These are phyloP conservation scores for Emiliania huxleyi DNA, from an alignment of 78 protist genomes.

Conservation along the genomic window DNA sequence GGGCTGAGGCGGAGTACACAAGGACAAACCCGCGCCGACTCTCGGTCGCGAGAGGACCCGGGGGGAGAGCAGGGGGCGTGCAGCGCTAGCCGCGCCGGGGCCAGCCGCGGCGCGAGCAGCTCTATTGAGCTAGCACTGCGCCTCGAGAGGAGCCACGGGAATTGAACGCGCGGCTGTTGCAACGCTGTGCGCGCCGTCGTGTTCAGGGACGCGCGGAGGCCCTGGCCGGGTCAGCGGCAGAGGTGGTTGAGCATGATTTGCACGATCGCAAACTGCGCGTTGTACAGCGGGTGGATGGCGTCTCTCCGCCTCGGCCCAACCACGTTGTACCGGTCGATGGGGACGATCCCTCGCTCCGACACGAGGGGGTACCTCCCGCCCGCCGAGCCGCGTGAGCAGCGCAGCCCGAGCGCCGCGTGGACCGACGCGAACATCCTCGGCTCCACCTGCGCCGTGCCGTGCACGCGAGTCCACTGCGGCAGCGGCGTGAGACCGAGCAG, in stretches of 20 bases:
- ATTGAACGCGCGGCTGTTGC: too few relatives aligned
- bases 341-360: background rate
- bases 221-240: too few relatives aligned
- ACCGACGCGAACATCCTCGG: background rate
- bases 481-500: background rate
- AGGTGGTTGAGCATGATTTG: background rate
- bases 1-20: too few relatives aligned
- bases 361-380: background rate
- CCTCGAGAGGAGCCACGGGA: too few relatives aligned
- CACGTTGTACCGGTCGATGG: background rate
- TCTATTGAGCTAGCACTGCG: too few relatives aligned
- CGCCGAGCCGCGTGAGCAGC: background rate
- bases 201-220: too few relatives aligned
- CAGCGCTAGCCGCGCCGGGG: too few relatives aligned
- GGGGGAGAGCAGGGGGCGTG: too few relatives aligned
- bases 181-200: too few relatives aligned
- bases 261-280: slow-evolving; percentile 4
- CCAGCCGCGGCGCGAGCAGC: too few relatives aligned
- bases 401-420: background rate
- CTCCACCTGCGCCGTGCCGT: background rate
- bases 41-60: too few relatives aligned
- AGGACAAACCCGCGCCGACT: too few relatives aligned
- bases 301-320: background rate
- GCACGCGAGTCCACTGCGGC: background rate
- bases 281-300: background rate